Evolutionary conservation across 768 basidiomycete genomes (phyloP).

Genomic region (Agrocybe praecox): DNA sequence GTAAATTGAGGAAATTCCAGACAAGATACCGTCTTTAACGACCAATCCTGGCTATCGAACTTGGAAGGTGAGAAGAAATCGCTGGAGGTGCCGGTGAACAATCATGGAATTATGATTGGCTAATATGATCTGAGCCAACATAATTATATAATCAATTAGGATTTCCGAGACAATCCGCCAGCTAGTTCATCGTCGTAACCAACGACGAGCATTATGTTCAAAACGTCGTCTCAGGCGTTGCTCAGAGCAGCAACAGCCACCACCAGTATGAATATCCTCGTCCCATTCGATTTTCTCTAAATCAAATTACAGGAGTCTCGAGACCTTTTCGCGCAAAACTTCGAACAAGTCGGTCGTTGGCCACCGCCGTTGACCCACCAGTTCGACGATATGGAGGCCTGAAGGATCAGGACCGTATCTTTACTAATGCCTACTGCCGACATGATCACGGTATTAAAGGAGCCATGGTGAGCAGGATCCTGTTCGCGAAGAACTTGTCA

Average conservation of each 20-base stretch:
- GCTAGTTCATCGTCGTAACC: conserved; percentile 25
- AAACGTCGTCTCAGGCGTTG: conserved; percentile 37
- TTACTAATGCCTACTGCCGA: conserved; percentile 86
- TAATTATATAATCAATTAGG: background rate
- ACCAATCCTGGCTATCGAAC: too few relatives aligned
- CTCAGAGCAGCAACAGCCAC: conserved; percentile 29
- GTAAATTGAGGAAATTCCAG: too few relatives aligned
- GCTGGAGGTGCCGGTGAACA: too few relatives aligned
- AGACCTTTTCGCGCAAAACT: conserved; percentile 37
- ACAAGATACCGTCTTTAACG: too few relatives aligned
- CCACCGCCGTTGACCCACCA: conserved; percentile 83
- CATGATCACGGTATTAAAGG: conserved; percentile 96
- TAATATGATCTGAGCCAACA: background rate
- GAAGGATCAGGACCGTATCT: conserved; percentile 93
- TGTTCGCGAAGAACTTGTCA: background rate
- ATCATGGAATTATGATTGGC: background rate
- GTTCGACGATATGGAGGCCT: conserved; percentile 91
- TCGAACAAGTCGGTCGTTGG: conserved; percentile 49
- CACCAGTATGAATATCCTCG: conserved; percentile 27
- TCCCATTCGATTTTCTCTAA: background rate
- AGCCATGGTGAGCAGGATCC: conserved; percentile 62
- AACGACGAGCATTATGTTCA: conserved; percentile 38
- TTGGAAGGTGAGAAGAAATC: too few relatives aligned
- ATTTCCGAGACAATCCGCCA: conserved; percentile 31
- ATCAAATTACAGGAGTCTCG: conserved; percentile 20